A percentile compares a stretch with the other conserved stretches of the same genome.
phyloP scores from a whole-genome alignment of 352 stramenopile species.

The Globisporangium heterothallicum region DNA sequence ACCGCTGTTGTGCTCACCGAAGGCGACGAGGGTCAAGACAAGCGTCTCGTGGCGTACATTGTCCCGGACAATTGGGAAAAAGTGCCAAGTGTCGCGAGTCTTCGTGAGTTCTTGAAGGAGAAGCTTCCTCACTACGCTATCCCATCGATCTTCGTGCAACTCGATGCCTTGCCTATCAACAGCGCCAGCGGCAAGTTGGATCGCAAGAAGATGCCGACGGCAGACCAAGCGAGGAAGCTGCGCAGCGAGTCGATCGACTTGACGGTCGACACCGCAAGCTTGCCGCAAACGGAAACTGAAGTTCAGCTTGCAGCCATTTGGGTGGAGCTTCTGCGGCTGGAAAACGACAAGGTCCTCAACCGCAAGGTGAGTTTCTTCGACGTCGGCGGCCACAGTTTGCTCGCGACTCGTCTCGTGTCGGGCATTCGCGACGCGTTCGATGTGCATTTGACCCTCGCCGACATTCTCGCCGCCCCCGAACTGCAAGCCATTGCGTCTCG shows the following conservation, averaged over 20 bases:
- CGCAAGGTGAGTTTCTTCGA: conserved; percentile 76
- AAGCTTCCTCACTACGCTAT: conserved; percentile 84
- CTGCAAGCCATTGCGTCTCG: conserved; percentile 48
- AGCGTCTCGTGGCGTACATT: conserved; percentile 91
- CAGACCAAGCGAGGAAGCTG: conserved; percentile 61
- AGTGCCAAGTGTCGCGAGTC: conserved; percentile 50
- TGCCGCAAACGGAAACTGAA: conserved; percentile 58
- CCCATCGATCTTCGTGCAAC: conserved; percentile 71
- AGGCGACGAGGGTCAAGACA: conserved; percentile 78
- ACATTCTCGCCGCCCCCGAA: conserved; percentile 59
- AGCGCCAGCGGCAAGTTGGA: conserved; percentile 86
- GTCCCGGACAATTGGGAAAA: conserved; percentile 71
- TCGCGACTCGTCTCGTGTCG: conserved; percentile 68
- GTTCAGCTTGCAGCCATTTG: conserved; percentile 54
- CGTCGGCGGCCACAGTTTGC: conserved; percentile 72
- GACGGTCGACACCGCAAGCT: conserved; percentile 26
- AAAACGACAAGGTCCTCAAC: conserved; percentile 46
- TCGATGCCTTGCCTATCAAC: conserved; percentile 85
- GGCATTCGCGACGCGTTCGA: conserved; percentile 60
- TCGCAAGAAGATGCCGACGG: conserved; percentile 79
- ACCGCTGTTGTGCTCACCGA: conserved; percentile 90
- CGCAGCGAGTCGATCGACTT: conserved; percentile 75
- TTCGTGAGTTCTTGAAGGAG: conserved; percentile 63
- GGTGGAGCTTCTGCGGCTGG: conserved; percentile 60
- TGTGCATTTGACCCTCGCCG: conserved; percentile 66